Conservation (phyloP, 2,329 filamentous ascomycete species). For the Colletotrichum spaethianum region DNA sequence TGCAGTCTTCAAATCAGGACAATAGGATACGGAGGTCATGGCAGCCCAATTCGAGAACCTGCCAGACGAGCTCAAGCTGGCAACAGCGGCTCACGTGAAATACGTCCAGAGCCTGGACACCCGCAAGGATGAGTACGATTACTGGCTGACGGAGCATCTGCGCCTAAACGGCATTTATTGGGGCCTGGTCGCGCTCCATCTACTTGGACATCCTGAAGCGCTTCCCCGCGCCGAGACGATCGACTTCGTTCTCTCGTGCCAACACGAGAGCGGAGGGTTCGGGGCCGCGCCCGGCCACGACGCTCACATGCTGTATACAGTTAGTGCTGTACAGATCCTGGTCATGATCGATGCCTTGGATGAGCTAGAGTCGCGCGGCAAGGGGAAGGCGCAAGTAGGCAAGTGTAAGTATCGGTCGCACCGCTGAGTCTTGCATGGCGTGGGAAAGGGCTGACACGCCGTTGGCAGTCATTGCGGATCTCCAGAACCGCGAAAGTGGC, state of each 20-base stretch:
- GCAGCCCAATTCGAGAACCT: slow-evolving; percentile 51
- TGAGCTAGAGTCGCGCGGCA: slow-evolving; percentile 80
- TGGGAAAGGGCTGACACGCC: slow-evolving; percentile 32
- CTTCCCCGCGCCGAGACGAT: slow-evolving; percentile 86
- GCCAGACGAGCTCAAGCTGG: slow-evolving; percentile 61
- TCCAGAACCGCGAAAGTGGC: slow-evolving; percentile 86
- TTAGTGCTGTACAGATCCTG: slow-evolving; percentile 94
- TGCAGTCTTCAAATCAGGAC: background rate
- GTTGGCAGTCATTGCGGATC: slow-evolving; percentile 77
- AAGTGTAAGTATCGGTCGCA: slow-evolving; percentile 74
- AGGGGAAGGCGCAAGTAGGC: slow-evolving; percentile 80
- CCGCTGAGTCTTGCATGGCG: background rate
- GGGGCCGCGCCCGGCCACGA: slow-evolving; percentile 95
- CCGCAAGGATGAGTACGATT: slow-evolving; percentile 93
- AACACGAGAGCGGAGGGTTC: slow-evolving; percentile 91
- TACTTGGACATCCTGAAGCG: slow-evolving; percentile 85
- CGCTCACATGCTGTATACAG: slow-evolving; percentile 95
- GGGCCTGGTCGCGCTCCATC: slow-evolving; percentile 90
- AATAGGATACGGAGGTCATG: slow-evolving; percentile 46
- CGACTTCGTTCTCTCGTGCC: slow-evolving; percentile 95
- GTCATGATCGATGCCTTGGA: slow-evolving; percentile 88
- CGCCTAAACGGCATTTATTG: slow-evolving; percentile 97
- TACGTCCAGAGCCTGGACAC: slow-evolving; percentile 96
- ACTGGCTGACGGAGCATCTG: slow-evolving; percentile 97
- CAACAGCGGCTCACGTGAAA: slow-evolving; percentile 79